phyloP scores from a whole-genome alignment of 768 basidiomycete species.

The Tylopilus felleus region DNA sequence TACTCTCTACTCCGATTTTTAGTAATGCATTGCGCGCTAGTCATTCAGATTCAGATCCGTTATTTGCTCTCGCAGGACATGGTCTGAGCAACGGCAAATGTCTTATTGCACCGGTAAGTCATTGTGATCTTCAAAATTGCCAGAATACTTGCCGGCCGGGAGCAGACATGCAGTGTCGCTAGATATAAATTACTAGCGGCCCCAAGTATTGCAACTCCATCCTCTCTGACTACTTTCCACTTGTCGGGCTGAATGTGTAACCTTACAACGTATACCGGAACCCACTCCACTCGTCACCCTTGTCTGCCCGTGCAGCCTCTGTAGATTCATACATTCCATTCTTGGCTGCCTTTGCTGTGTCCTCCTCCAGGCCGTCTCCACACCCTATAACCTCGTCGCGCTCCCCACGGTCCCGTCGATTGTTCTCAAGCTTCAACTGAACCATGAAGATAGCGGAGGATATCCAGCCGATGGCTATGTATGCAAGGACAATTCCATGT shows the following conservation, averaged over 20 bases:
- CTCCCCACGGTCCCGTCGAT: slow-evolving; percentile 59
- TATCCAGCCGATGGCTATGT: slow-evolving; percentile 63
- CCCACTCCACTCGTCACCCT: slow-evolving; percentile 46
- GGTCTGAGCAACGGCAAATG: background rate
- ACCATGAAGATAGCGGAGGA: slow-evolving; percentile 47
- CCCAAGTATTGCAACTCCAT: no score
- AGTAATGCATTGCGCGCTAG: slow-evolving; percentile 47
- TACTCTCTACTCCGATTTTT: slow-evolving; percentile 40
- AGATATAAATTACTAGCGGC: no score
- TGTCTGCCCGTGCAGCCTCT: slow-evolving; percentile 52
- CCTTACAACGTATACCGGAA: slow-evolving; percentile 57
- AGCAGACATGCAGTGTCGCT: no score
- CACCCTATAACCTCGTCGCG: slow-evolving; percentile 61
- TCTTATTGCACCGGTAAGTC: no score
- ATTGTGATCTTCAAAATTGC: no score
- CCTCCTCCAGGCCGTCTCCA: slow-evolving; percentile 43
- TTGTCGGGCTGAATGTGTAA: background rate
- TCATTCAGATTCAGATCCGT: background rate
- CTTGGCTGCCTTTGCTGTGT: slow-evolving; percentile 21
- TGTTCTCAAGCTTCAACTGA: slow-evolving; percentile 56
- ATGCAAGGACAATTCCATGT: slow-evolving; percentile 65
- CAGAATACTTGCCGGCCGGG: no score
- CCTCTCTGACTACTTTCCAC: no score
- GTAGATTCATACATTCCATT: slow-evolving; percentile 45
- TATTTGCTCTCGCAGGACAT: background rate